Evolutionary conservation across 2,329 filamentous ascomycete species (phyloP), one percentile per base, ranked within the genome.

Genomic region (Thelonectria rubi): DNA sequence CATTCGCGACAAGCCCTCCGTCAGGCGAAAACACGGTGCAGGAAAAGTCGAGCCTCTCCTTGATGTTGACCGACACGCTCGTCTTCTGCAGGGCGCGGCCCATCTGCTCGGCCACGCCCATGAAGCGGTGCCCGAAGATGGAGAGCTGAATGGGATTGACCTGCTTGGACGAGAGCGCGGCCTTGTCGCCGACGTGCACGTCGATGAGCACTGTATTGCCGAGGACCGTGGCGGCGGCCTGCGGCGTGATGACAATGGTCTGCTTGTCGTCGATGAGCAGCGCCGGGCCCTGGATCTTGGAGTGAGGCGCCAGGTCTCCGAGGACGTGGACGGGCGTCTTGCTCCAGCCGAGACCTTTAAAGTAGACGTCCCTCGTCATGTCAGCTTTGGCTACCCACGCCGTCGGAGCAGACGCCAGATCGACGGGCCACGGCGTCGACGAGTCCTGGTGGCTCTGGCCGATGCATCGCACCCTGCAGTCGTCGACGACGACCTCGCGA

Each of bases 141-240:
- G 87, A 90, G 2, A 94, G 81, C 77, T 91, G 84, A 68, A 93
- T 91, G 0, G 91, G 91, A 72, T 93, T 89, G 94, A 97, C 0
- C 42, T 70, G 54, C 56, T 20, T 64, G 37, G 24, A 64, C 34
- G 20, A 59, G 39, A 20, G 58, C 43, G 17, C 55, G 42, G 72
- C 69, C 56, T 72, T 75, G 24, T 73, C 82, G 66, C 54, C 73
- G 63, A 84, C 78, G 46, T 88, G 86, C 55, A 94, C 86, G 65
- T 97, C 93, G 74, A 97, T 93, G 9, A 97, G 84, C 11, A 97
- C 92, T 69, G 97, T 94, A 0, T 92, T 95, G 58, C 92, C 84
- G 18, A 96, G 88, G 37, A 96, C 82, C 17, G 93, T 79, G 0
- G 93, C 94, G n/a, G 86, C 86, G 1, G 92, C 87, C 32, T 86